Base-by-base conservation (phyloP, 169 alveolate genomes). In the Cryptosporidium parvum region DNA sequence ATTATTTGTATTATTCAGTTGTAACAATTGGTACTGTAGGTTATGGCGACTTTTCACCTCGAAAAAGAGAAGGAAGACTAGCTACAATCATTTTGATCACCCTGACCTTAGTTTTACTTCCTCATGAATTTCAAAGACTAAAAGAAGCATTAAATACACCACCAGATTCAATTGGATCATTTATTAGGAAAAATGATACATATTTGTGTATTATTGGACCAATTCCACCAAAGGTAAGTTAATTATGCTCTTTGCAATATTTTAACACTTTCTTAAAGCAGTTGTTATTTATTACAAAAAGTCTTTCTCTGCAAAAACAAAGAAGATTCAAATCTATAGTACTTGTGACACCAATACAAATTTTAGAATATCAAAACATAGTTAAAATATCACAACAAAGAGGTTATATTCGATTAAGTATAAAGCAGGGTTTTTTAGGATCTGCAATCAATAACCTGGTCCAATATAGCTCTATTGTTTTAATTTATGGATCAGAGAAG, bases 11-110 rank as follows among this genome's bases (percentile, higher is more conserved):
- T 71, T 91, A 91, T 53, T 87, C 92, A n/a, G 67, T 91, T 39
- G 93, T 91, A 23, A 91, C 93, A 9, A 91, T 91, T n/a, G 85
- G 85, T 84, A 91, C 93, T 1, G 93, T 91, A 23, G 91, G 92
- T 10, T 85, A 84, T 53, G 93, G 93, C n/a, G 93, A 91, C 42
- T 91, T 85, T 65, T 70, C 92, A 18, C 93, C 93, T 16, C 75
- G 68, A 58, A 65, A 70, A 35, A 70, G 91, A 44, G 93, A 87
- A 21, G 93, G 93, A 18, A 73, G 93, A 21, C 52, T 75, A n/a
- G 70, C 85, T 37, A 85, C 93, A 12, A 84, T 91, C 44, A 52
- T 72, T 21, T 31, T 80, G 37, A 91, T 91, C 51, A 71, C 89
- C 51, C 85, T 85, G 21, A 85, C 93, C n/a, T 70, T 91, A 35